phyloP scores from a whole-genome alignment of 1,139 yeast species.

The Candida sanyaensis region DNA sequence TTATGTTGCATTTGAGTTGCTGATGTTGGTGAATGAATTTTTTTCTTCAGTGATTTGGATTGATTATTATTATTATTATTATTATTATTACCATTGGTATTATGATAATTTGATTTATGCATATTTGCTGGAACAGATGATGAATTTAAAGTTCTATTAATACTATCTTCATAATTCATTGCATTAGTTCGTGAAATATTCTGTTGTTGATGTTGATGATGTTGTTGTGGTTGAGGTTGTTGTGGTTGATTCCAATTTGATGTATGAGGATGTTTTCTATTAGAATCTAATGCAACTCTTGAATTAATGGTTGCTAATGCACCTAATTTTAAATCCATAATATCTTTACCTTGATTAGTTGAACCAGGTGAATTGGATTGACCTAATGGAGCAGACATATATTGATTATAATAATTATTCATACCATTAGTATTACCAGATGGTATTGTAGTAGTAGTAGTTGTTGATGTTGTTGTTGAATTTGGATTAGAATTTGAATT shows the following conservation, averaged over 20 bases:
- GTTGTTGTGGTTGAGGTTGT: slow-evolving; percentile 12
- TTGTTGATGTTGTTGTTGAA: too few species aligned
- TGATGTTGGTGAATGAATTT: slow-evolving; percentile 12
- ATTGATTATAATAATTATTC: slow-evolving; percentile 12
- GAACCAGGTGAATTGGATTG: neutral
- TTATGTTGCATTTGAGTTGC: slow-evolving; percentile 9
- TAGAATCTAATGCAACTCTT: slow-evolving; percentile 59
- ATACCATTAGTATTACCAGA: slow-evolving; percentile 15
- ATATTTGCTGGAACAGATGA: slow-evolving; percentile 34
- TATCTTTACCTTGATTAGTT: slow-evolving; percentile 16
- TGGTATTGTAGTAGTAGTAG: slow-evolving; percentile 2
- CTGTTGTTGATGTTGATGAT: slow-evolving; percentile 15
- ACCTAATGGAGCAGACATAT: slow-evolving; percentile 1
- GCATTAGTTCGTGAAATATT: slow-evolving; percentile 7
- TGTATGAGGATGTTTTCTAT: slow-evolving; percentile 36
- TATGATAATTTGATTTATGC: slow-evolving; percentile 6
- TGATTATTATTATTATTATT: slow-evolving; percentile 11
- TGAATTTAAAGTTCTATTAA: slow-evolving; percentile 38
- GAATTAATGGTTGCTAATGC: slow-evolving; percentile 66
- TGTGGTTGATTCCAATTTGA: slow-evolving; percentile 9
- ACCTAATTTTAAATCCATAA: slow-evolving; percentile 52
- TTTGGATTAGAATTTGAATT: too few species aligned
- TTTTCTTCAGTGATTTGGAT: slow-evolving; percentile 8
- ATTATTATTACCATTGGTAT: slow-evolving; percentile 11
- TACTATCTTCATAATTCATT: slow-evolving; percentile 33